Base-by-base conservation (phyloP, 1,284 basidiomycete species). In the Paramarasmius palmivorus region DNA sequence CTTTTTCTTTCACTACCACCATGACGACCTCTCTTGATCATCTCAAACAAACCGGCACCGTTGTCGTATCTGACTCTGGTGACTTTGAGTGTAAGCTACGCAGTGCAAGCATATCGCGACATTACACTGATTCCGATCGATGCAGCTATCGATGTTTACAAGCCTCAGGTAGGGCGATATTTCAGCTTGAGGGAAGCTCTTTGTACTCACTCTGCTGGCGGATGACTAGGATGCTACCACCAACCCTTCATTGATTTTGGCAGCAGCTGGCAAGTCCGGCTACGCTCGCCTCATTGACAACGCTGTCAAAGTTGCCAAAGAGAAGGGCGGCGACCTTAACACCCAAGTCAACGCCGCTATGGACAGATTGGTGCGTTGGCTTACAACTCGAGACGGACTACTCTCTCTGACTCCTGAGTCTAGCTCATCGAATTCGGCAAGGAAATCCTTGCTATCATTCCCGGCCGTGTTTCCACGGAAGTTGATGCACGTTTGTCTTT, bases 381-480 rank as follows among this genome's bases (percentile, higher is more conserved):
- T 35, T 10, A 5, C 23, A 39, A 22, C 15, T 14, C 29, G 15
- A 19, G 4, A 15, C 10, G 8, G 15, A 25, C 39, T 49, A 26
- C 32, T 22, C 35, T 22, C 40, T n/a, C 36, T 26, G 29, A 32
- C 34, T 8, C 10, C 26, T 19, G 15, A 12, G 12, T 54, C 47
- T 50, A 94, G 92, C 87, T 98, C 59, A 93, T 98, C 66, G 94
- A 93, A 72, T 99, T 99, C 74, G 96, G 96, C 64, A 90, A 87
- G 73, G 94, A 92, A 78, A 98, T 99, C 70, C 83, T 99, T 56
- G 79, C 83, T 63, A 93, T 99, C 73, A 93, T 99, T 68, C 96
- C 97, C 57, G 97, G 96, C 60, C 92, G 96, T 73, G 96, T 99
- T 62, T 99, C 96, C 49, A 99, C 96, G 61, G 96, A 99, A 76